These are phyloP conservation scores for Hymenoscyphus albidus DNA, from an alignment of 2,329 filamentous ascomycete genomes.

Conservation along the genomic window DNA sequence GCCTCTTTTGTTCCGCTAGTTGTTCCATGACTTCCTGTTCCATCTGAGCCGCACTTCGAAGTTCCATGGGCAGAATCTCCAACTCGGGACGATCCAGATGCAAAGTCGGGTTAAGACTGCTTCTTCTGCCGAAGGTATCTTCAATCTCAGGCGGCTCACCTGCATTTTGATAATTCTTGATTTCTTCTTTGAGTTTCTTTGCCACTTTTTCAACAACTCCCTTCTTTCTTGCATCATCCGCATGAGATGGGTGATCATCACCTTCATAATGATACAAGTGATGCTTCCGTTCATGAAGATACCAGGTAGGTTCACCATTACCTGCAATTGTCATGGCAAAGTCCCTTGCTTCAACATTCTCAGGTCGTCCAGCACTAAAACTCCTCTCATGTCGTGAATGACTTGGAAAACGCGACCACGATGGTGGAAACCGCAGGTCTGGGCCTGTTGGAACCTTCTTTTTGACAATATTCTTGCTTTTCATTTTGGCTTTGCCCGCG, in stretches of 20 bases:
- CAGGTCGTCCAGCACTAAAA: constrained; percentile 17
- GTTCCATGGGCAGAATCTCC: constrained; percentile 27
- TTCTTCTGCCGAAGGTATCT: constrained; percentile 22
- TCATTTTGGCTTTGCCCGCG: constrained; percentile 23
- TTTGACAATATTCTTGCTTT: constrained; percentile 25
- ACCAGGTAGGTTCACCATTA: constrained; percentile 24
- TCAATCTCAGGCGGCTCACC: constrained; percentile 14
- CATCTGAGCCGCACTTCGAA: constrained; percentile 7
- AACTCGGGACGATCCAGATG: constrained; percentile 31
- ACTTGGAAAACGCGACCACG: constrained; percentile 31
- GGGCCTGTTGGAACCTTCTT: constrained; percentile 19
- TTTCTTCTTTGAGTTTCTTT: constrained; percentile 14
- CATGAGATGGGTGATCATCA: constrained; percentile 20
- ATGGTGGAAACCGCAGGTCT: constrained; percentile 26
- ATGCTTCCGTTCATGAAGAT: constrained; percentile 14
- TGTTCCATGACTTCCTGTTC: constrained; percentile 7
- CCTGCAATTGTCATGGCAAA: constrained; percentile 22
- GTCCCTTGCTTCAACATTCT: constrained; percentile 25
- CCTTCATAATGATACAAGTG: constrained; percentile 23
- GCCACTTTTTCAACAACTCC: constrained; percentile 16
- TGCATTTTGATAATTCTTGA: constrained; percentile 19
- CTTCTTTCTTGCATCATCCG: constrained; percentile 15
- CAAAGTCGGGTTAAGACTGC: constrained; percentile 25
- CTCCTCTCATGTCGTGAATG: constrained; percentile 28
- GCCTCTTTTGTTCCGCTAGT: neutral